phyloP scores from a whole-genome alignment of 2,329 filamentous ascomycete genomes.

The Claviceps pusilla region DNA sequence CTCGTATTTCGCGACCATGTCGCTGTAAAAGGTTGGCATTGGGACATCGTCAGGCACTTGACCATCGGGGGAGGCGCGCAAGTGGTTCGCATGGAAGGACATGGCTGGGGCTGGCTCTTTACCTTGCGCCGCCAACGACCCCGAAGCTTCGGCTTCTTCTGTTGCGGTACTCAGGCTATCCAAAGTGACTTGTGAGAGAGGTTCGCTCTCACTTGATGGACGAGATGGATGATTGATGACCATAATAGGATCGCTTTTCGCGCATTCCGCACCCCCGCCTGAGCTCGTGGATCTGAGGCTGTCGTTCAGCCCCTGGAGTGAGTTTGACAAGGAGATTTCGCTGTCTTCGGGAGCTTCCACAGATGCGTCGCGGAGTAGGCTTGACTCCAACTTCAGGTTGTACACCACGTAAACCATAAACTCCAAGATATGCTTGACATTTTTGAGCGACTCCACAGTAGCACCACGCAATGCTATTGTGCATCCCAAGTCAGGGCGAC shows the following conservation, averaged over 20 bases:
- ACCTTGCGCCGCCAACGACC: constrained; percentile 11
- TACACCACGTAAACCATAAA: constrained; percentile 99
- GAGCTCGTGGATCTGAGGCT: constrained; percentile 21
- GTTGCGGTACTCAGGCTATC: constrained; percentile 15
- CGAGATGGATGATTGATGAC: constrained; percentile 22
- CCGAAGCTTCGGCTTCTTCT: constrained; percentile 15
- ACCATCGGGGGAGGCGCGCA: constrained; percentile 30
- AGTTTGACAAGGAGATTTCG: constrained; percentile 26
- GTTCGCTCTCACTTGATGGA: constrained; percentile 23
- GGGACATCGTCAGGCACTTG: constrained; percentile 64
- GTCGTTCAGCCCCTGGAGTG: constrained; percentile 26
- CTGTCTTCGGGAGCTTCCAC: constrained; percentile 60
- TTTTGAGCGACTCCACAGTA: constrained; percentile 52
- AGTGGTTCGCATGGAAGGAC: constrained; percentile 29
- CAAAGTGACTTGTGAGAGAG: constrained; percentile 18
- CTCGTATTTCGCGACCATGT: constrained; percentile 84
- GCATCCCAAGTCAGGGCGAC: constrained; percentile 76
- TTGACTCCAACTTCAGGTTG: constrained; percentile 90
- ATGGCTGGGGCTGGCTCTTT: constrained; percentile 16
- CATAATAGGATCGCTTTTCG: constrained; percentile 16
- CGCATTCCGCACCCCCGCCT: constrained; percentile 15
- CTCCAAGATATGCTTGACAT: constrained; percentile 85
- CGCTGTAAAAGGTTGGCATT: constrained; percentile 84
- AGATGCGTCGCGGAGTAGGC: constrained; percentile 82
- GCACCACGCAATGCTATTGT: constrained; percentile 85